Base-by-base conservation (phyloP, 2,329 filamentous ascomycete genomes). In the Trichoderma koningii region DNA sequence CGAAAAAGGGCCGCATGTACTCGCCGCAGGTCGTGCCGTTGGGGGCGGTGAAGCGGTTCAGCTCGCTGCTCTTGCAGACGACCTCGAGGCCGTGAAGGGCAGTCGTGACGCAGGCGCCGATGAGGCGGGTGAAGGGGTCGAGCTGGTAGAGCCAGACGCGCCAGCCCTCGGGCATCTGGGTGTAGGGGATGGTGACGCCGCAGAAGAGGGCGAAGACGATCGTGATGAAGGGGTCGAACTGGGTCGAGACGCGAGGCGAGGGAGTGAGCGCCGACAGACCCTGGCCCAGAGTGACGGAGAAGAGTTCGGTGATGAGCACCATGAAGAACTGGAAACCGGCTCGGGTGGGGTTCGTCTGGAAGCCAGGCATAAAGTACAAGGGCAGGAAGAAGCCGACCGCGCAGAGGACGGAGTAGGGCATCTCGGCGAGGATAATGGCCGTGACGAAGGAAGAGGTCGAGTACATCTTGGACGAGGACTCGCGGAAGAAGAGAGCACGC, bases 271-370 rank as follows among this genome's bases (percentile, higher is more conserved):
- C 88, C 0, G 91, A 88, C 5, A 96, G 83, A 64, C 85, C 86
- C 73, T 94, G 93, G 3, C 85, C 92, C 2, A 96, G 80, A 0
- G 91, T 92, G 45, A 96, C 89, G 9, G 90, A 87, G 78, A 97
- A 96, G 55, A 96, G 75, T 74, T 96, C 92, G 0, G 91, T 94
- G 71, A 94, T 83, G 62, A 96, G 82, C 4, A 96, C 78, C 79
- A 96, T 92, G 73, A 96, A 81, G 83, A 96, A 96, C 74, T 94
- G 91, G 76, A 93, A 95, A 0, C 92, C 93, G 0, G 92, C 91
- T 5, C 91, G 85, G 2, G 81, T 83, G 0, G 86, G 77, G 0
- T 83, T 83, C 3, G 76, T 72, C 70, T 89, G 85, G 74, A 96
- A 86, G 0, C 90, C 91, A 0, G 92, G 90, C 74, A 95, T 89